Conservation (phyloP, 2,329 filamentous ascomycete species). For the Fusarium clavum region DNA sequence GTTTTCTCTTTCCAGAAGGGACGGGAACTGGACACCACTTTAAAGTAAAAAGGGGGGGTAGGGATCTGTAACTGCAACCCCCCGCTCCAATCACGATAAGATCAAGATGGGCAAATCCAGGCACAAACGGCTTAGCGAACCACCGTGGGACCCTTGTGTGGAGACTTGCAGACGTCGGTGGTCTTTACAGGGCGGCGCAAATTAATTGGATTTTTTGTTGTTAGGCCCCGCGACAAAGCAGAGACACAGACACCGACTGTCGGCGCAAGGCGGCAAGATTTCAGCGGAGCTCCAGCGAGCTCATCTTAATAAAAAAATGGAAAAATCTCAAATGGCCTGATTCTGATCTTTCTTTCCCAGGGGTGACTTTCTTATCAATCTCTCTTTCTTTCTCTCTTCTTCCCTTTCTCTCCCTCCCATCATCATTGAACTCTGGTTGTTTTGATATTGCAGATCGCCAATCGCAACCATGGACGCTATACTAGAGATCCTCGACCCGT, state of each 20-base stretch:
- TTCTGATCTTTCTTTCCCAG: not conserved
- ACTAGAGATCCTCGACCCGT: conserved; percentile 56
- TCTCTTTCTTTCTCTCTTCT: not conserved
- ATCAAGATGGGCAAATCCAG: conserved; percentile 41
- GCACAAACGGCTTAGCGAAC: conserved; percentile 31
- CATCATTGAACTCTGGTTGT: not conserved
- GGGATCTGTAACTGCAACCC: conserved; percentile 4
- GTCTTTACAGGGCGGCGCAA: conserved; percentile 6
- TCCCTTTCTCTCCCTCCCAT: not conserved
- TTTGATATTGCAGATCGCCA: conserved; percentile 1
- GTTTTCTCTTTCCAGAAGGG: conserved; percentile 26
- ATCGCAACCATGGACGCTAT: conserved; percentile 52
- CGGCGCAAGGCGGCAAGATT: conserved; percentile 23
- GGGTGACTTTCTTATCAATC: conserved; percentile 19
- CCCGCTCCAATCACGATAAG: conserved; percentile 42
- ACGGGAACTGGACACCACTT: conserved; percentile 7
- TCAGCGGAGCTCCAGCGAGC: conserved; percentile 17
- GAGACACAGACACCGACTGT: conserved; percentile 10
- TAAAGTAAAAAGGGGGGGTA: not conserved
- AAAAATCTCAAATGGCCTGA: conserved; percentile 23
- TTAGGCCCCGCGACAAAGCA: not conserved
- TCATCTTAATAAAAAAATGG: conserved; percentile 24
- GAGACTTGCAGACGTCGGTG: not conserved
- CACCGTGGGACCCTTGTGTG: conserved; percentile 35
- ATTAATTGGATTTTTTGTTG: conserved; percentile 19